Base-by-base conservation (phyloP, 805 yeast species). In the Saccharomycopsis synnaedendra region DNA sequence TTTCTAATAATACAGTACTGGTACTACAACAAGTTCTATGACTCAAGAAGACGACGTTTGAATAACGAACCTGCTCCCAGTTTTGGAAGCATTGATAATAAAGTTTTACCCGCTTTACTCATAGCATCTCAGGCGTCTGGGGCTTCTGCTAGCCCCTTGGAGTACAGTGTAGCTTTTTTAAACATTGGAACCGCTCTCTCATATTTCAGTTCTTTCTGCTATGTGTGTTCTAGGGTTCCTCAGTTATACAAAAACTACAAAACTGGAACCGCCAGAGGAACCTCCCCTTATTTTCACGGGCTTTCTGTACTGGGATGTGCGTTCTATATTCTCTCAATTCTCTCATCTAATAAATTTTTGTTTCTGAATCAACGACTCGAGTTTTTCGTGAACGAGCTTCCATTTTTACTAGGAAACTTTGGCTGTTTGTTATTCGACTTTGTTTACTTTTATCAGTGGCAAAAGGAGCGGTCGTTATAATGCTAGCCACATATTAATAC, bases 391-490 rank as follows among this genome's bases (percentile, higher is more conserved):
- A 79, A 76, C 42, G 95, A 88, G 57, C 60, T 86, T 46, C 96
- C 97, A 0, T 89, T 81, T 58, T 70, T 90, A 33, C 58, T 87
- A 30, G 96, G 97, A 1, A 80, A 93, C 54, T 74, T 86, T 0
- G 96, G 97, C 5, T 88, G 96, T 0, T 73, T 88, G 11, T 55
- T 78, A 3, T 87, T 89, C 62, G 97, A 89, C 60, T 51, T 79
- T 38, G 64, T 76, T 3, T 82, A 81, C 59, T 80, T 82, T 57
- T 80, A 78, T 59, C 93, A 83, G 58, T 64, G 19, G 19, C 19
- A 19, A 19, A 19, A 19, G 19, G 19, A 19, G 19, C 19, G 19
- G 19, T 19, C 19, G 19, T 19, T 19, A 19, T 19, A 19, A 19
- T 19, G 19, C 19, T 19, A 19, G 19, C 19, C 19, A 19, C 19